Percentiles rank a stretch among this genome's conserved stretches.
phyloP scores from a whole-genome alignment of 208 protist species.

The Wallacemonas collosoma region DNA sequence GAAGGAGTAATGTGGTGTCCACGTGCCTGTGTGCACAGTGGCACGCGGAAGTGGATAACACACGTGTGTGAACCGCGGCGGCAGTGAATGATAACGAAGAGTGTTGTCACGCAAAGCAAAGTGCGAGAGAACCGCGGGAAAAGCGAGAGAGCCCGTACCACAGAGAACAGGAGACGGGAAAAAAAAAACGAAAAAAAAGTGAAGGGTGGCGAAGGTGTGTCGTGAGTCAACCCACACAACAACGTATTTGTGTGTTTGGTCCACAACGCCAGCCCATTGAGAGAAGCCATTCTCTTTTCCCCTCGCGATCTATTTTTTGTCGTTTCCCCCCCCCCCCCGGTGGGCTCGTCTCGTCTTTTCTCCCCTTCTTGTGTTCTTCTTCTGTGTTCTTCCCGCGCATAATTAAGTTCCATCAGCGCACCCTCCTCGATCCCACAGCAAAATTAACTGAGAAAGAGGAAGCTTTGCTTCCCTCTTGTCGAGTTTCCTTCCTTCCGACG shows the following conservation, averaged over 20 bases:
- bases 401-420: neutral
- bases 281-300: no score
- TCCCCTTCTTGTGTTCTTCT: conserved; percentile 4
- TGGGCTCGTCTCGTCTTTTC: neutral
- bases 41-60: neutral
- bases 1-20: conserved; percentile 17
- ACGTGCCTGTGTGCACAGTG: neutral
- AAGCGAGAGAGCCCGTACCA: no score
- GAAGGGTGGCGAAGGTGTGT: no score
- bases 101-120: neutral
- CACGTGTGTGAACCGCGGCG: neutral
- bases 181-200: conserved; percentile 16
- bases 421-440: neutral
- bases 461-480: conserved; percentile 1
- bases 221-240: no score
- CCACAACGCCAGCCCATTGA: no score
- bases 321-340: neutral
- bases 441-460: conserved; percentile 20
- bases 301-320: neutral
- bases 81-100: conserved; percentile 12
- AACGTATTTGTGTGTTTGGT: no score
- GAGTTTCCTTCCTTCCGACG: conserved; percentile 12
- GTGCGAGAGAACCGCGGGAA: no score
- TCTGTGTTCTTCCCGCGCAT: neutral
- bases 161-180: neutral